Conservation (phyloP, 805 yeast genomes). For the Suhomyces canberraensis region DNA sequence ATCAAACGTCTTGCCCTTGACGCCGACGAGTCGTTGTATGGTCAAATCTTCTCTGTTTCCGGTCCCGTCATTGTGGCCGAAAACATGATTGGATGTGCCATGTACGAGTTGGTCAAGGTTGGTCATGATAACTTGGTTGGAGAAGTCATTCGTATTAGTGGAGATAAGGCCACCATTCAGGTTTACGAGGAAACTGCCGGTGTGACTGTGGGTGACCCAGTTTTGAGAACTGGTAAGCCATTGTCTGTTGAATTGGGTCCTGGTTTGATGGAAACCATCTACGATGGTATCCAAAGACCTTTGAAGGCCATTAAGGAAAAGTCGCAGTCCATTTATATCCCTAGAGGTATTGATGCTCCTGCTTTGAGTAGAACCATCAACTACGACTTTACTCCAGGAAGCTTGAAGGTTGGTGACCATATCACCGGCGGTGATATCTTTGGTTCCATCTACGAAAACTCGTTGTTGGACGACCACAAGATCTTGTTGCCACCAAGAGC, state of each 20-base stretch:
- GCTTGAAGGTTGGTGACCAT: constrained; percentile 89
- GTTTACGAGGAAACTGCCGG: constrained; percentile 99
- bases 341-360: constrained; percentile 98
- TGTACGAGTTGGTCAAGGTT: constrained; percentile 98
- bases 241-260: constrained; percentile 98
- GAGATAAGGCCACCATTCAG: constrained; percentile 96
- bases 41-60: constrained; percentile 88
- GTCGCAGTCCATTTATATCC: constrained; percentile 92
- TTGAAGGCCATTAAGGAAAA: constrained; percentile 84
- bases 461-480: constrained; percentile 87
- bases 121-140: constrained; percentile 97
- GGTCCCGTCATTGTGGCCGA: constrained; percentile 98
- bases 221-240: constrained; percentile 97
- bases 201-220: constrained; percentile 99
- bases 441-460: constrained; percentile 92
- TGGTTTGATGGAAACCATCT: constrained; percentile 97
- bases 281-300: constrained; percentile 99
- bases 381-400: constrained; percentile 84
- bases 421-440: constrained; percentile 97
- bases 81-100: constrained; percentile 99
- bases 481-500: constrained; percentile 97
- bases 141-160: constrained; percentile 95
- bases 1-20: constrained; percentile 75
- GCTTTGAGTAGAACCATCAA: constrained; percentile 79
- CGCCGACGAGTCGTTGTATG: constrained; percentile 73